Evolutionary conservation across 2,329 filamentous ascomycete genomes (phyloP).

Genomic region (Nemania sp.): DNA sequence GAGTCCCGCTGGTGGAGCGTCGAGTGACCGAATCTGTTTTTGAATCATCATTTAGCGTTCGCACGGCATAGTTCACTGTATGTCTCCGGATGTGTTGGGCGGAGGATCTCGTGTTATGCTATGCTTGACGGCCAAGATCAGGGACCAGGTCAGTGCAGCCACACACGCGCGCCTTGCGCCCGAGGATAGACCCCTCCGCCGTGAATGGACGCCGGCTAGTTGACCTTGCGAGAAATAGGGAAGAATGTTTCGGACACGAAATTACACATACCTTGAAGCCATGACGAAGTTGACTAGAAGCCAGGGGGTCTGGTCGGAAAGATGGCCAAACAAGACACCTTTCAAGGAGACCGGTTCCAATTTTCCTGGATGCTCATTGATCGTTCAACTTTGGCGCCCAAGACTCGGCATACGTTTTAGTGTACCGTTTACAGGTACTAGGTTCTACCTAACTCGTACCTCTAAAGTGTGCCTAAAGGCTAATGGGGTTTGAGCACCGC

Average conservation of each 20-base stretch:
- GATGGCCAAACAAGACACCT: constrained; percentile 8
- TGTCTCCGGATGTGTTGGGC: neutral
- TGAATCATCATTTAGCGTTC: neutral
- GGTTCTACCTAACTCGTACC: too few relatives aligned
- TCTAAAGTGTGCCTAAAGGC: neutral
- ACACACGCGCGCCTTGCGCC: neutral
- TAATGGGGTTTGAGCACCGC: constrained; percentile 3
- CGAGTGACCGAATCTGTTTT: constrained; percentile 66
- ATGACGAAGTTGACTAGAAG: constrained; percentile 27
- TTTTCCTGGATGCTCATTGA: constrained; percentile 7
- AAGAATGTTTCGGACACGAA: neutral
- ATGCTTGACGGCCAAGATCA: too few relatives aligned
- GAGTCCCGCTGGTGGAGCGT: constrained; percentile 75
- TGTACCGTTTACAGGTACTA: too few relatives aligned
- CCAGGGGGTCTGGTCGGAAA: neutral
- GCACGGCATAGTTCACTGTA: neutral
- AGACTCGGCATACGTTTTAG: constrained; percentile 22
- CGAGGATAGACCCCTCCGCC: neutral
- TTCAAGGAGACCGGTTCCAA: neutral
- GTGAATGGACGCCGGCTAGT: neutral
- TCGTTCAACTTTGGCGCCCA: neutral
- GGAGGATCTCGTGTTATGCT: too few relatives aligned
- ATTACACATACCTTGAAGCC: constrained; percentile 40
- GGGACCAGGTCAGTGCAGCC: too few relatives aligned
- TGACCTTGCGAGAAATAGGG: neutral